phyloP scores from a whole-genome alignment of 768 basidiomycete genomes.

The Mycena kentingensis region DNA sequence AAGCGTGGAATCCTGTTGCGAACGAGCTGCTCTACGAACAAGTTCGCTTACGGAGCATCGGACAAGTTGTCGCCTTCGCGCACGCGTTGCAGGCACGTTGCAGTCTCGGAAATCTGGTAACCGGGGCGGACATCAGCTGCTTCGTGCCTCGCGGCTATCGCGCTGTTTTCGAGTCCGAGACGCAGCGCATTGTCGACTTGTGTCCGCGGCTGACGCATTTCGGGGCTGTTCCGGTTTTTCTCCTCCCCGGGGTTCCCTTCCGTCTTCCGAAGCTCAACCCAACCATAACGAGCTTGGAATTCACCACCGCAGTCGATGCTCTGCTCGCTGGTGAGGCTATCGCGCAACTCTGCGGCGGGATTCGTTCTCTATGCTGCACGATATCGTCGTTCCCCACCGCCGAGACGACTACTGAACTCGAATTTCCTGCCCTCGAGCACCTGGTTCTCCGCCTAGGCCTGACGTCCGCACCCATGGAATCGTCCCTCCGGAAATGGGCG shows the following conservation, averaged over 20 bases:
- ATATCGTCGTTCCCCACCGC: background rate
- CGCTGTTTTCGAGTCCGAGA: constrained; percentile 11
- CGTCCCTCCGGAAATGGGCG: constrained; percentile 1
- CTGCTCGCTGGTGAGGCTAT: background rate
- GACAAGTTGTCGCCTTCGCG: no score
- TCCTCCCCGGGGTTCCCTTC: background rate
- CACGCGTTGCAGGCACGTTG: no score
- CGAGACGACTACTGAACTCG: background rate
- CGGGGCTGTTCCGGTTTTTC: background rate
- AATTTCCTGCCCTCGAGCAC: background rate
- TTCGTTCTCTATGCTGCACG: constrained; percentile 1
- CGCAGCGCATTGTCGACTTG: background rate
- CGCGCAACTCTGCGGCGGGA: background rate
- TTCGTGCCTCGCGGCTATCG: constrained; percentile 12
- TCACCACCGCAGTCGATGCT: background rate
- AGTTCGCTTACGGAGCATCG: no score
- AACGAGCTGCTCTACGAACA: no score
- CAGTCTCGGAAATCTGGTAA: no score
- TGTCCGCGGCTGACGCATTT: constrained; percentile 14
- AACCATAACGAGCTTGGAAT: constrained; percentile 1
- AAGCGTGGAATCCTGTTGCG: no score
- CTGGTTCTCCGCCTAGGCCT: background rate
- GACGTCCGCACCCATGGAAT: background rate
- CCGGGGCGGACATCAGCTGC: no score
- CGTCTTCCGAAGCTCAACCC: background rate